Base-by-base conservation (phyloP, 768 basidiomycete species). In the Leccinellum albellum region DNA sequence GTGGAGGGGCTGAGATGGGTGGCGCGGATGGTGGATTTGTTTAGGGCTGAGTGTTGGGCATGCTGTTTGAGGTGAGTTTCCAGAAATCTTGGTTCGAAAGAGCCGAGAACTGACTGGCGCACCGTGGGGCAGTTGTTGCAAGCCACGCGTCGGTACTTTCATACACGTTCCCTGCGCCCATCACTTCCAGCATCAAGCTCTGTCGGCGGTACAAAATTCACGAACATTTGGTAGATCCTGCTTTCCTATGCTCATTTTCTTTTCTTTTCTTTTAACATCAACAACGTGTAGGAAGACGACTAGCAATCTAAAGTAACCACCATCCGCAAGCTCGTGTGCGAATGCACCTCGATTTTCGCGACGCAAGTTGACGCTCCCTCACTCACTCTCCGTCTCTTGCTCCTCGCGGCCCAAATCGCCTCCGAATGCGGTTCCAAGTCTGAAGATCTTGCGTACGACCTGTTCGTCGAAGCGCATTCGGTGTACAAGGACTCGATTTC, bases 1-100 rank as follows among this genome's bases (percentile, higher is more conserved):
- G 95, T 94, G 0, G 97, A 99, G 71, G 97, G 98, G 71, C 97
- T 98, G 66, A 96, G 97, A 0, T 99, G 97, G 97, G 85, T 98
- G 15, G 96, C 97, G 42, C 78, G 96, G 60, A 98, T 98, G 92
- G 90, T 98, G 3, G 97, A 99, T 77, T 71, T 98, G 31, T 97
- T 98, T 84, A 78, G 87, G 21, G 82, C 91, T 0, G 93, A 97
- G 51, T 89, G 26, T 71, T 98, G 61, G 89, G 83, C 63, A 83
- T 87, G 14, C 97, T 98, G 66, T 96, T 94, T 62, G 88, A 94
- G 81, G 95, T 91, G 4, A n/a, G 95, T 91, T 12, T 1, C 3
- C n/a, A n/a, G n/a, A n/a, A 4, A 5, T 3, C 42, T 12, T 13
- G 12, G 21, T 2, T 37, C 21, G 14, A 9, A 17, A 28, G 29